phyloP scores from a whole-genome alignment of 371 early-diverging fungal genomes.

The Chytridium lagenaria region DNA sequence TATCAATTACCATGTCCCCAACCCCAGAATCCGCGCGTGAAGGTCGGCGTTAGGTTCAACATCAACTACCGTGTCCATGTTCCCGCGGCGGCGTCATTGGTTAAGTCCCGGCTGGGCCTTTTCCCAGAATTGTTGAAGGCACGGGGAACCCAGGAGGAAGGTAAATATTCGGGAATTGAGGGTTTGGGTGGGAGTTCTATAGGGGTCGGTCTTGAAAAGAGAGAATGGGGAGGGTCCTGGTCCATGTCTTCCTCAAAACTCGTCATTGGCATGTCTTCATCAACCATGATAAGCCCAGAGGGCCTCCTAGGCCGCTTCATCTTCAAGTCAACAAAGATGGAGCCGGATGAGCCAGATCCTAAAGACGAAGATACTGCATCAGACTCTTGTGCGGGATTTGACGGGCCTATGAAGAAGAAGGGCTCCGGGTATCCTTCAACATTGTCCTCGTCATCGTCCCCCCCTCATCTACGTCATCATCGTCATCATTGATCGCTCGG shows the following conservation, averaged over 20 bases:
- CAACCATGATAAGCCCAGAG: neutral
- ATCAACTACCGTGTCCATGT: neutral
- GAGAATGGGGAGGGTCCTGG: neutral
- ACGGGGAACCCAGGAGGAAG: neutral
- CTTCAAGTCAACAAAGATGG: constrained; percentile 3
- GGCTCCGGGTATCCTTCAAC: constrained; percentile 9
- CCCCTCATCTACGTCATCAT: constrained; percentile 15
- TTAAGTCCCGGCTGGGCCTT: neutral
- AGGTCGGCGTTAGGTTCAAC: neutral
- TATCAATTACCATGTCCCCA: neutral
- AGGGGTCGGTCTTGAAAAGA: neutral
- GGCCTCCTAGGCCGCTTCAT: neutral
- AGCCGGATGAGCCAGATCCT: neutral
- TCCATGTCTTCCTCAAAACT: neutral
- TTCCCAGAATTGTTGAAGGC: neutral
- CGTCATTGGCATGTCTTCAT: neutral
- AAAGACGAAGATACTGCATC: neutral
- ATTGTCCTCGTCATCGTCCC: constrained; percentile 2
- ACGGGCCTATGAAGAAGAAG: constrained; percentile 6
- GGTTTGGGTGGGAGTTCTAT: neutral
- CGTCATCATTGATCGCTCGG: neutral
- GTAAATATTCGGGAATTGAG: neutral
- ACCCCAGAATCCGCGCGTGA: constrained; percentile 1
- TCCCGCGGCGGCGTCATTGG: no score
- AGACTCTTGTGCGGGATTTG: neutral